Evolutionary conservation across 306 rosid genomes (phyloP).

Genomic region (Rosa lucieae): DNA sequence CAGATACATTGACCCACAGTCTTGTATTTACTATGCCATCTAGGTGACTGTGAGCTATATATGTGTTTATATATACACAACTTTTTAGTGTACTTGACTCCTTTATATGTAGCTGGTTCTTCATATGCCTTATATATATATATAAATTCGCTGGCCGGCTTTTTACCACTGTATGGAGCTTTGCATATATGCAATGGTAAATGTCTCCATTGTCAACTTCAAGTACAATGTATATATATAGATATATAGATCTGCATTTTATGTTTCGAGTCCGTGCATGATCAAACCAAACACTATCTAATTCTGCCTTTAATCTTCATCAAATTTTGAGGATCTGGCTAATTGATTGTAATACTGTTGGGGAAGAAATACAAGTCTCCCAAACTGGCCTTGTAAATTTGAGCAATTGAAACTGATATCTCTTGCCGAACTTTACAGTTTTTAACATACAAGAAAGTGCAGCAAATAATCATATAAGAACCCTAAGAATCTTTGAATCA

Average conservation of each 20-base stretch:
- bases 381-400: neutral
- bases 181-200: neutral
- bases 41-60: neutral
- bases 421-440: neutral
- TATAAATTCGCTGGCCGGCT: neutral
- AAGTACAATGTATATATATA: neutral
- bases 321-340: neutral
- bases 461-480: too few relatives aligned
- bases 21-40: slow-evolving; percentile 1
- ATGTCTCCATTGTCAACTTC: neutral
- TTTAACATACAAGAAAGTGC: neutral
- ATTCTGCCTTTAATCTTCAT: neutral
- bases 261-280: neutral
- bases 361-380: neutral
- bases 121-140: neutral
- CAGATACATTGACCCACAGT: slow-evolving; percentile 3
- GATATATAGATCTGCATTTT: neutral
- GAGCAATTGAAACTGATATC: neutral
- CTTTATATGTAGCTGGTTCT: neutral
- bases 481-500: neutral
- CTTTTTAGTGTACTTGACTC: neutral
- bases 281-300: too few relatives aligned
- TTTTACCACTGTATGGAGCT: neutral
- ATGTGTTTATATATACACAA: neutral
- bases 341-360: neutral